Conservation (phyloP, 768 basidiomycete species). For the Rhodocollybia butyracea region DNA sequence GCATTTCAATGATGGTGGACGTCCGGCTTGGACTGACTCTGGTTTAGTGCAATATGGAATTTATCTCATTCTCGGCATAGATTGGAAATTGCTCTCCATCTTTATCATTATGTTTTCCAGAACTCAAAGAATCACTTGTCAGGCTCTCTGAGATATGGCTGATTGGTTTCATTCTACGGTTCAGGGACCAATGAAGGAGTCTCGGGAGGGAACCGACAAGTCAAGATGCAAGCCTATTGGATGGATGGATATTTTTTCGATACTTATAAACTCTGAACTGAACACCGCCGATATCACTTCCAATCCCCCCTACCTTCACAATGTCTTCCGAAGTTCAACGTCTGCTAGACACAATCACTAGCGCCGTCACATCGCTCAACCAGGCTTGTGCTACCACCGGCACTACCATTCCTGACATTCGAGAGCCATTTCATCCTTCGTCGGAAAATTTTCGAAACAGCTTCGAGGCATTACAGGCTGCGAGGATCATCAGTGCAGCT, state of each 20-base stretch:
- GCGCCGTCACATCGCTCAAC: neutral
- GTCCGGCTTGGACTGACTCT: too few relatives aligned
- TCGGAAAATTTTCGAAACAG: neutral
- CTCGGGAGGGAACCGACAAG: slow-evolving; percentile 3
- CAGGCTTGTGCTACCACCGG: neutral
- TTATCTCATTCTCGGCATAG: too few relatives aligned
- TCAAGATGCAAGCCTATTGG: neutral
- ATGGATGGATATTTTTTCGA: neutral
- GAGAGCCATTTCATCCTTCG: slow-evolving; percentile 2
- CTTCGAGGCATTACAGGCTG: slow-evolving; percentile 22
- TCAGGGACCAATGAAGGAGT: neutral
- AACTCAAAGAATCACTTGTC: too few relatives aligned
- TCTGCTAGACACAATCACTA: slow-evolving; percentile 3
- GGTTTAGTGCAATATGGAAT: too few relatives aligned
- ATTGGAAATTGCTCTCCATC: too few relatives aligned
- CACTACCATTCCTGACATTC: neutral
- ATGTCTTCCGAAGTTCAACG: slow-evolving; percentile 6
- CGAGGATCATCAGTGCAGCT: slow-evolving; percentile 27
- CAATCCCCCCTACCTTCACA: neutral
- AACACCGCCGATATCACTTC: slow-evolving; percentile 6
- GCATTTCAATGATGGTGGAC: too few relatives aligned
- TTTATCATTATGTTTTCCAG: too few relatives aligned
- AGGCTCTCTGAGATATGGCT: neutral
- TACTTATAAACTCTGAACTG: neutral
- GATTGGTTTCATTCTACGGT: too few relatives aligned